Base-by-base conservation (phyloP, 2,329 filamentous ascomycete genomes). In the Fusarium sarcochroum region DNA sequence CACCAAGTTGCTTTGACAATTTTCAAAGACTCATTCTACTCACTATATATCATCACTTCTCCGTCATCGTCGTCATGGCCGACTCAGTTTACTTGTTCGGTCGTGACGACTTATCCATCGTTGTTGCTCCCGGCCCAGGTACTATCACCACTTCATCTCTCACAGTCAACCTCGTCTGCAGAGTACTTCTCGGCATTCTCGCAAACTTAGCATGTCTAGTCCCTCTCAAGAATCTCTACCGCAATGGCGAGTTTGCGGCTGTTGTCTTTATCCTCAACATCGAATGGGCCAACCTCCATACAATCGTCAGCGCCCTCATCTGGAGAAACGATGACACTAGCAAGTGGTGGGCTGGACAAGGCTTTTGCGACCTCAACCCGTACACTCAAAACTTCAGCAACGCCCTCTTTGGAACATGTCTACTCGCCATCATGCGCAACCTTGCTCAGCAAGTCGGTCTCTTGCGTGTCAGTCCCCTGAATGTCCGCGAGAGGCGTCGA, bases 351-450 rank as follows among this genome's bases (percentile, higher is more conserved):
- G 75, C 79, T 4, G 87, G 87, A 50, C 73, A 78, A 23, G 85
- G 84, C 18, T 81, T 85, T 76, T 89, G 87, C 70, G 87, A 89
- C 69, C 11, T 87, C 34, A 80, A 85, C 69, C 72, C 81, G 14
- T 86, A 83, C 38, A 74, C 83, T 27, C 80, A 85, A 64, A 86
- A 86, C 62, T 77, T 82, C 69, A 59, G 44, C 57, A 80, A 84
- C 40, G 81, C 82, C 2, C 70, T 85, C 41, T 88, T 82, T 73
- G 80, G 80, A 40, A 82, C 83, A n/a, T 82, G 83, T 35, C 78
- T 87, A 44, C 83, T 87, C 50, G 83, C 85, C 72, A 83, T 87
- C 58, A 85, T 88, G 81, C 82, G 82, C 15, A 84, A 86, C 44
- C 80, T 89, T 11, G 81, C 86, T 15, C 74, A 79, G 37, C 85